Base-by-base conservation (phyloP, 192 early-diverging fungal species). In the Backusella westeae region DNA sequence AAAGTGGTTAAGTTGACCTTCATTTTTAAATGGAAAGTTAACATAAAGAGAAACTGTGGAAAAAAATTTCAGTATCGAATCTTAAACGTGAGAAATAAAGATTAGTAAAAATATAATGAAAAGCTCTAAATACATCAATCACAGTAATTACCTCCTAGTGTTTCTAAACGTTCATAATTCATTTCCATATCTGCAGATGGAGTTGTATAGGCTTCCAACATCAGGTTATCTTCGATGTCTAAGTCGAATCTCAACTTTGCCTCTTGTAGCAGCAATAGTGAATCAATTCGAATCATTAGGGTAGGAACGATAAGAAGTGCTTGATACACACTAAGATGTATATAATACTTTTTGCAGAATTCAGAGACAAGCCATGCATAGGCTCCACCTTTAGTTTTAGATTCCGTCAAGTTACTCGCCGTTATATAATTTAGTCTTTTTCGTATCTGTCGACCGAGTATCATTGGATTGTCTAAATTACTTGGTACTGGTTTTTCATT, bases 81-180 rank as follows among this genome's bases (percentile, higher is more conserved):
- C 77, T 69, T 38, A 10, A 69, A 36, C 21, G 4, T n/a, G 9
- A 23, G 5, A 39, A 10, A 69, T 6, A 6, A 35, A 39, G 12
- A 23, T 26, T 12, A 63, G 12, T 26, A 3, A 23, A 23, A 59
- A 59, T 23, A 29, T 23, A 23, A 6, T 12, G 14, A 29, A 14
- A 63, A 63, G 1, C 6, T 49, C 1, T 49, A 63, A 29, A 63
- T 0, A 9, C 4, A 9, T 63, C 26, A 23, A 29, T 12, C 23
- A 63, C 10, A 3, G 1, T 26, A 63, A 19, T 69, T 69, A 69
- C 68, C 96, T 3, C 96, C 96, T 14, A 97, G 84, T 6, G 91
- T 90, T 83, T 98, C 96, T 0, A 96, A 80, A 0, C 96, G 93
- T 82, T 98, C 94, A 78, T 98, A 97, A 75, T 93, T 89, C 67